Conservation (phyloP, 805 yeast species). For the Ogataea parapolymorpha region DNA sequence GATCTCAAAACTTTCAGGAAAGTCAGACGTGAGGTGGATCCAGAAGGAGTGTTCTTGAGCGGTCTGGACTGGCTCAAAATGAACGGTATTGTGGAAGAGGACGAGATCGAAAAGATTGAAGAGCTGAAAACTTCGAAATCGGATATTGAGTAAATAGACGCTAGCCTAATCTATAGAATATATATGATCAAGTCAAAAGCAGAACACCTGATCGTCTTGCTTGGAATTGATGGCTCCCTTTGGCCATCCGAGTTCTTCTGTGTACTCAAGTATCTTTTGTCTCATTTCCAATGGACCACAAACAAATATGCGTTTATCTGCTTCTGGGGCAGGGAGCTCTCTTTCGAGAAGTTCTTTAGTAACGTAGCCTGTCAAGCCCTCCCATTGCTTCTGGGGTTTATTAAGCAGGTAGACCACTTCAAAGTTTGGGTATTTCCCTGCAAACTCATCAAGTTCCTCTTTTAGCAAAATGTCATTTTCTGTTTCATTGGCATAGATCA, state of each 20-base stretch:
- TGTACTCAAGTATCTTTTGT: slow-evolving; percentile 43
- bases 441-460: slow-evolving; percentile 69
- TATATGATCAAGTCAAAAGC: slow-evolving; percentile 23
- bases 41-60: slow-evolving; percentile 74
- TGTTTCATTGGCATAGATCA: slow-evolving; percentile 72
- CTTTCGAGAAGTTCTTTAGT: slow-evolving; percentile 54
- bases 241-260: slow-evolving; percentile 63
- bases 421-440: slow-evolving; percentile 59
- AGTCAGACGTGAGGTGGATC: slow-evolving; percentile 69
- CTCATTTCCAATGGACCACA: slow-evolving; percentile 79
- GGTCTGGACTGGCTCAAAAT: slow-evolving; percentile 77
- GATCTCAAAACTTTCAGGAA: slow-evolving; percentile 58
- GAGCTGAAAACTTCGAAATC: slow-evolving; percentile 8
- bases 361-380: slow-evolving; percentile 58
- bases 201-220: slow-evolving; percentile 36
- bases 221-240: slow-evolving; percentile 30
- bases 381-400: slow-evolving; percentile 51
- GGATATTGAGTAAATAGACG: background rate
- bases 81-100: slow-evolving; percentile 60
- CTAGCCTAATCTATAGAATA: slow-evolving; percentile 3
- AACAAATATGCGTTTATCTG: slow-evolving; percentile 55
- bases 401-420: slow-evolving; percentile 57
- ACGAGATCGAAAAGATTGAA: slow-evolving; percentile 15
- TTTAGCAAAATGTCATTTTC: slow-evolving; percentile 72
- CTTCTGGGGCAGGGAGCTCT: slow-evolving; percentile 49